phyloP scores from a whole-genome alignment of 1,284 basidiomycete species.

The Sporisorium sorghi region DNA sequence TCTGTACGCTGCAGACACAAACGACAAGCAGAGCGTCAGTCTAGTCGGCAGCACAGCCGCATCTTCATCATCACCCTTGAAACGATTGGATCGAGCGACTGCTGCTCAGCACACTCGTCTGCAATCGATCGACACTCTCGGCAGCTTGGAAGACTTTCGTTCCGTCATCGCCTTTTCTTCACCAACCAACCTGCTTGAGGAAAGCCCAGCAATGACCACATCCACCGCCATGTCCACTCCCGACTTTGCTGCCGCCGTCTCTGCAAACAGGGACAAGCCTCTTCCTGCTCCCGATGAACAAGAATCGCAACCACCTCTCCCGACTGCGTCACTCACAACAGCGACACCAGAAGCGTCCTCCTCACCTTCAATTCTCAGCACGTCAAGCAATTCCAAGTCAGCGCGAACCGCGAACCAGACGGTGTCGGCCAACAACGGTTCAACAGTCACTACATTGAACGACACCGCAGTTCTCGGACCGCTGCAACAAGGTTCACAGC shows the following conservation, averaged over 20 bases:
- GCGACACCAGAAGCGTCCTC: background rate
- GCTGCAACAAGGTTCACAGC: background rate
- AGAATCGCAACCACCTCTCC: slow-evolving; percentile 27
- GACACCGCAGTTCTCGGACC: background rate
- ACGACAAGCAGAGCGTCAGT: background rate
- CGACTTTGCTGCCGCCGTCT: slow-evolving; percentile 8
- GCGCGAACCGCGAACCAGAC: background rate
- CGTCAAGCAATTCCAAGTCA: background rate
- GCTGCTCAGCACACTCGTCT: slow-evolving; percentile 13
- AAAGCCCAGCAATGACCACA: slow-evolving; percentile 29
- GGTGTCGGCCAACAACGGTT: slow-evolving; percentile 1
- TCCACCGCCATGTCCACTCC: slow-evolving; percentile 38
- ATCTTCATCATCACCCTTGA: background rate
- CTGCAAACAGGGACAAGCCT: slow-evolving; percentile 14
- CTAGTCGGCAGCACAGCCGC: slow-evolving; percentile 2
- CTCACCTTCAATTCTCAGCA: background rate
- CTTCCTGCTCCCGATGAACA: slow-evolving; percentile 3
- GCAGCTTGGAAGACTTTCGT: slow-evolving; percentile 47
- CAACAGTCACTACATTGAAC: slow-evolving; percentile 4
- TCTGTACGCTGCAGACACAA: slow-evolving; percentile 3
- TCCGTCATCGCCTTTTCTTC: slow-evolving; percentile 35
- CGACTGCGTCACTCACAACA: slow-evolving; percentile 1
- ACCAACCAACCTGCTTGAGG: slow-evolving; percentile 19
- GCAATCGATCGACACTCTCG: slow-evolving; percentile 25
- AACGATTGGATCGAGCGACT: too few relatives aligned